Conservation (phyloP, 305 asterid genomes). For the Fraxinus baroniana region DNA sequence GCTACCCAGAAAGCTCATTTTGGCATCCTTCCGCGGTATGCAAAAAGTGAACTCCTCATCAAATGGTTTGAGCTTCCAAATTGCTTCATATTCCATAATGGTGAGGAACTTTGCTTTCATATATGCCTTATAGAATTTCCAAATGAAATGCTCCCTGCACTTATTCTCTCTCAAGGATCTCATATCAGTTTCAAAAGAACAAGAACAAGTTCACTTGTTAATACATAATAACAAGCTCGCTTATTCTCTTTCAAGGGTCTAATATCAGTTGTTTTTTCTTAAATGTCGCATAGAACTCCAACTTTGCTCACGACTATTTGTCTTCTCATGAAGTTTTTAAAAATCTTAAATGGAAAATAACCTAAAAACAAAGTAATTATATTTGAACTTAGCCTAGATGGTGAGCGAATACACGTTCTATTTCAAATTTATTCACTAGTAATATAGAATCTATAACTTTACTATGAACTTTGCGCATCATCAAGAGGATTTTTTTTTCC, state of each 20-base stretch:
- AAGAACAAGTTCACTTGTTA: neutral
- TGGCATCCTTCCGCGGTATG: constrained; percentile 90
- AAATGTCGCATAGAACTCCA: constrained; percentile 3
- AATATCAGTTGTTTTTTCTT: neutral
- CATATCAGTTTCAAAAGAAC: neutral
- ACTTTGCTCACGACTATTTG: constrained; percentile 9
- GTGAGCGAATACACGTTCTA: neutral
- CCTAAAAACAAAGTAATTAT: neutral
- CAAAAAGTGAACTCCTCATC: constrained; percentile 69
- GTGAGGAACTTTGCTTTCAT: constrained; percentile 44
- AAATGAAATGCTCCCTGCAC: constrained; percentile 11
- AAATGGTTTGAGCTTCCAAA: constrained; percentile 98
- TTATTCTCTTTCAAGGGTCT: too few relatives aligned
- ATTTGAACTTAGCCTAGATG: neutral
- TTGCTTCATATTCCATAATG: constrained; percentile 93
- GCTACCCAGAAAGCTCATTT: constrained; percentile 83
- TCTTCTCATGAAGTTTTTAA: neutral
- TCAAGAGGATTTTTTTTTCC: neutral
- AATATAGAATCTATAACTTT: neutral
- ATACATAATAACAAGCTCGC: neutral
- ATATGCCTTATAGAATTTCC: constrained; percentile 12
- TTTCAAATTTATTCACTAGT: neutral
- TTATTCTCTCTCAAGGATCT: neutral
- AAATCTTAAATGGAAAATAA: neutral
- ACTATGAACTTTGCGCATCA: neutral